Percentiles rank a stretch among this genome's conserved stretches.
Conservation (phyloP, 2,329 filamentous ascomycete genomes). For the Fusarium sp. region DNA sequence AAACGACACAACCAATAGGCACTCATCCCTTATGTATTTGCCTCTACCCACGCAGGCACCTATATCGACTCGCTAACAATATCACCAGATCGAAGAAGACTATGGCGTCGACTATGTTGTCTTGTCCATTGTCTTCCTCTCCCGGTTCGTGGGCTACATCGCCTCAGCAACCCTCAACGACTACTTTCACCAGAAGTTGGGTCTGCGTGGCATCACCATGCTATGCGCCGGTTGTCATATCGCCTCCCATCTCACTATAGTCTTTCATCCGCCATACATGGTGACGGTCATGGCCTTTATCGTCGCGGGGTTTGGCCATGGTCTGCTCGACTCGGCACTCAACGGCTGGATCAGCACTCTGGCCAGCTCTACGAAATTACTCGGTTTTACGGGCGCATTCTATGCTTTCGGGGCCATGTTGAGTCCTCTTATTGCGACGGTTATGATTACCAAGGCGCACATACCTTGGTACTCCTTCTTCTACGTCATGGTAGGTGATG, state of each 20-base stretch:
- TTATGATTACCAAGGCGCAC: background rate
- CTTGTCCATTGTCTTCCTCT: background rate
- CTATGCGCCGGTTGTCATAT: background rate
- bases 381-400: background rate
- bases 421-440: background rate
- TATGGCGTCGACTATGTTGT: background rate
- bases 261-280: background rate
- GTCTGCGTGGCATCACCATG: background rate
- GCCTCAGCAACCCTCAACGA: background rate
- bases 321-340: background rate
- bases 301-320: background rate
- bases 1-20: background rate
- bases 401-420: background rate
- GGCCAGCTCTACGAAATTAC: background rate
- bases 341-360: background rate
- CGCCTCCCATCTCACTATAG: background rate
- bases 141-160: background rate
- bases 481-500: background rate
- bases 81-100: background rate
- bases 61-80: background rate
- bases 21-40: background rate
- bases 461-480: slow-evolving; percentile 1
- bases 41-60: background rate
- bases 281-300: background rate
- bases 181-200: background rate